phyloP scores from a whole-genome alignment of 345 rosid genomes.

The Arabidopsis thaliana region DNA sequence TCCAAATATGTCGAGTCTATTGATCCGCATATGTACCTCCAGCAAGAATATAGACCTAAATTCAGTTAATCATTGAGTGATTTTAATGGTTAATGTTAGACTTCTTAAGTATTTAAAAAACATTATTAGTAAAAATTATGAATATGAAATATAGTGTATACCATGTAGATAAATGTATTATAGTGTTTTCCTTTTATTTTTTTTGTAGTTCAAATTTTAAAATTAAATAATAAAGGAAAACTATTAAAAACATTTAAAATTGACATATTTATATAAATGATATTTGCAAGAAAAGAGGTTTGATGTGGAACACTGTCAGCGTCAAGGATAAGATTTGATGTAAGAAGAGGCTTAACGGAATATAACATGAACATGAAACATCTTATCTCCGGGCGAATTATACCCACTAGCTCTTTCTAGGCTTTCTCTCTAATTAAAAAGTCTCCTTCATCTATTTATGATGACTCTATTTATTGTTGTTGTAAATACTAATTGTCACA shows the following conservation, averaged over 20 bases:
- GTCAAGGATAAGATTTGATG: conserved; percentile 38
- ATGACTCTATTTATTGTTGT: conserved; percentile 19
- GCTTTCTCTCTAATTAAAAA: not conserved
- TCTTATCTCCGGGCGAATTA: conserved; percentile 15
- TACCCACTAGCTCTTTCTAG: conserved; percentile 7
- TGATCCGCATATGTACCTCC: not conserved
- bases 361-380: conserved; percentile 35
- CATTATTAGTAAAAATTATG: too few species aligned
- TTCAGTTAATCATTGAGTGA: not conserved
- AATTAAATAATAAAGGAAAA: not conserved
- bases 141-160: too few species aligned
- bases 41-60: not conserved
- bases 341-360: conserved; percentile 30
- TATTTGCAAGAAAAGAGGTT: conserved; percentile 13
- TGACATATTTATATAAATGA: not conserved
- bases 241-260: not conserved
- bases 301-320: conserved; percentile 35
- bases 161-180: too few species aligned
- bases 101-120: not conserved
- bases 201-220: not conserved
- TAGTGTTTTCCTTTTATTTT: not conserved
- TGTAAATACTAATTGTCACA: conserved; percentile 31
- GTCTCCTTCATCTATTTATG: conserved; percentile 21
- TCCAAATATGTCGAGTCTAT: not conserved
- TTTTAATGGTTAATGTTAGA: not conserved